Conservation (phyloP, 1,139 yeast species). For the Zygosaccharomyces sapae region DNA sequence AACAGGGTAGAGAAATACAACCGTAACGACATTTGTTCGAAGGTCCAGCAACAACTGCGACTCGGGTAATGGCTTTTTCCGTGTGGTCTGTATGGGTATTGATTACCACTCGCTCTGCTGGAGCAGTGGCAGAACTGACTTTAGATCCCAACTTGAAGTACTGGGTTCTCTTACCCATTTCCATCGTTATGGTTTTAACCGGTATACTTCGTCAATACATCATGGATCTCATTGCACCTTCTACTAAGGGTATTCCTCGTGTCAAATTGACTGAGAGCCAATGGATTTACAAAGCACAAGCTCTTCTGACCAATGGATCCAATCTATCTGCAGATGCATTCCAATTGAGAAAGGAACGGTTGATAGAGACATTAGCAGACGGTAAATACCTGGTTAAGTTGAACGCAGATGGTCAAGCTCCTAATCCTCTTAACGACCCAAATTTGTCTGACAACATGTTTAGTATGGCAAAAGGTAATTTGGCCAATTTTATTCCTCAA, state of each 20-base stretch:
- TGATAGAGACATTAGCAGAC: slow-evolving; percentile 27
- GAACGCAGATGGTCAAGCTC: slow-evolving; percentile 45
- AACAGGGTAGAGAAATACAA: neutral
- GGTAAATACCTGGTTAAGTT: slow-evolving; percentile 40
- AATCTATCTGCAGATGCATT: slow-evolving; percentile 40
- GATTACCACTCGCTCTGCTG: slow-evolving; percentile 18
- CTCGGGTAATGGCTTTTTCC: slow-evolving; percentile 1
- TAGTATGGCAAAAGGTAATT: slow-evolving; percentile 74
- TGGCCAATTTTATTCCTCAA: slow-evolving; percentile 84
- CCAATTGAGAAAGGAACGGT: slow-evolving; percentile 31
- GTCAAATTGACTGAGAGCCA: slow-evolving; percentile 59
- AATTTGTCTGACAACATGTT: slow-evolving; percentile 69
- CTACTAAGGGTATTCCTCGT: slow-evolving; percentile 51
- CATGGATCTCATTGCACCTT: slow-evolving; percentile 55
- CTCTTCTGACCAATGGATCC: slow-evolving; percentile 53
- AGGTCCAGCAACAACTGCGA: neutral
- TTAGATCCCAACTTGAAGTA: slow-evolving; percentile 78
- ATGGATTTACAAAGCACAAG: slow-evolving; percentile 50
- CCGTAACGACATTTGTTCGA: neutral
- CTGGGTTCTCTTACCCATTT: slow-evolving; percentile 90
- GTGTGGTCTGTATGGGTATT: slow-evolving; percentile 10
- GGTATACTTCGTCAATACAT: slow-evolving; percentile 75
- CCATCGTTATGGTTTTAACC: slow-evolving; percentile 86
- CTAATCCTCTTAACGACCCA: slow-evolving; percentile 69
- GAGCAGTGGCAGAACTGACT: slow-evolving; percentile 47